Evolutionary conservation across 1,284 basidiomycete genomes (phyloP), one percentile per base, ranked within the genome.

Genomic region (Omphalotus olearius): DNA sequence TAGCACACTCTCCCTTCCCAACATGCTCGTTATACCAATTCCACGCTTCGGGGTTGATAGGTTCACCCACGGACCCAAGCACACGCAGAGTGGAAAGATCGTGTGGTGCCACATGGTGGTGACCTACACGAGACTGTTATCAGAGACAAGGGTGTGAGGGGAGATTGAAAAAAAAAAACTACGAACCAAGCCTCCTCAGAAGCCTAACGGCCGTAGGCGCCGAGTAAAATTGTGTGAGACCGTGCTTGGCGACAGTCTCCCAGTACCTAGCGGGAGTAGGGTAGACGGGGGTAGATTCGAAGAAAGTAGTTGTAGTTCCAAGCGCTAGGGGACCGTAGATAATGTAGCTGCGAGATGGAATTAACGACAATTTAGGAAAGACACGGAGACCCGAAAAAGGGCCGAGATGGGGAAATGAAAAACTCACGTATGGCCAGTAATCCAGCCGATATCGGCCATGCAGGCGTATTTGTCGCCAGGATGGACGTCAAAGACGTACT

Each of bases 381-480:
- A 23, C 23, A 23, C 17, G 45, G 40, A 43, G 14, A 40, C 39
- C 45, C 50, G 54, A 23, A 10, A 36, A 45, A n/a, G n/a, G 26
- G 41, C 25, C 51, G 56, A 39, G 17, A 53, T 28, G 44, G 33
- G 17, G 26, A 48, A 13, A n/a, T n/a, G n/a, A 9, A 33, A 39
- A 69, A 77, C 58, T 62, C 38, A 91, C 70, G 92, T 92, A 75
- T 98, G 96, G 36, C 96, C 96, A 3, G 96, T 99, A 72, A 99
- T 98, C 96, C 96, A 99, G 62, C 96, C 96, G 52, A 99, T 82
- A 66, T 99, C 96, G 57, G 96, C 96, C 95, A 98, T 96, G 77
- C 97, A 99, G 4, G 90, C 96, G 67, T 96, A 98, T 60, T 79
- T 84, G 73, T 95, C 89, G 51, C 88, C 90, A 13, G 87, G 82